These are phyloP conservation scores for Aspergillus persii DNA, from an alignment of 2,329 filamentous ascomycete genomes.

Conservation along the genomic window DNA sequence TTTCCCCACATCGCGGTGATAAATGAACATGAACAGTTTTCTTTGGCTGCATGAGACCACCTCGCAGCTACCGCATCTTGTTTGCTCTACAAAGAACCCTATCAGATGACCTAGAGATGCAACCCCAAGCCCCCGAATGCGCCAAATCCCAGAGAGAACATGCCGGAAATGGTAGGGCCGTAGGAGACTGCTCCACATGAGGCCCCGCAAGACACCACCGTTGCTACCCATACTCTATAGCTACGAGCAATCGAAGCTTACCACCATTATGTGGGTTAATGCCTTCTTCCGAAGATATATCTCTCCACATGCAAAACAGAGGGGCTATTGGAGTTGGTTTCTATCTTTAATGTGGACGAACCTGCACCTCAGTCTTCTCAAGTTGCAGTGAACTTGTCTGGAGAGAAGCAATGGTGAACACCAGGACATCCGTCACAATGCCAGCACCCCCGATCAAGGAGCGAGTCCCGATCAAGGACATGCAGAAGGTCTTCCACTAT, in stretches of 20 bases:
- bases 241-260: background rate
- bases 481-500: conserved; percentile 30
- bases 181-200: background rate
- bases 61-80: too few relatives aligned
- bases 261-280: background rate
- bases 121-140: background rate
- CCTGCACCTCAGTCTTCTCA: background rate
- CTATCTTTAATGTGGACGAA: background rate
- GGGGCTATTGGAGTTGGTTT: background rate
- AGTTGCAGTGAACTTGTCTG: background rate
- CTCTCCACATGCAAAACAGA: background rate
- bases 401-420: background rate
- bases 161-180: background rate
- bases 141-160: background rate
- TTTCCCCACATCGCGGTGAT: background rate
- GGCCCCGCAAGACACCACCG: background rate
- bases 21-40: background rate
- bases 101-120: background rate
- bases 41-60: background rate
- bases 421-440: conserved; percentile 20
- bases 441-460: conserved; percentile 19
- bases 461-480: conserved; percentile 24
- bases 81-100: background rate
- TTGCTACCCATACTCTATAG: too few relatives aligned
- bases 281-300: background rate